These are phyloP conservation scores for Seminavis robusta DNA, from an alignment of 108 stramenopile genomes.

Conservation along the genomic window DNA sequence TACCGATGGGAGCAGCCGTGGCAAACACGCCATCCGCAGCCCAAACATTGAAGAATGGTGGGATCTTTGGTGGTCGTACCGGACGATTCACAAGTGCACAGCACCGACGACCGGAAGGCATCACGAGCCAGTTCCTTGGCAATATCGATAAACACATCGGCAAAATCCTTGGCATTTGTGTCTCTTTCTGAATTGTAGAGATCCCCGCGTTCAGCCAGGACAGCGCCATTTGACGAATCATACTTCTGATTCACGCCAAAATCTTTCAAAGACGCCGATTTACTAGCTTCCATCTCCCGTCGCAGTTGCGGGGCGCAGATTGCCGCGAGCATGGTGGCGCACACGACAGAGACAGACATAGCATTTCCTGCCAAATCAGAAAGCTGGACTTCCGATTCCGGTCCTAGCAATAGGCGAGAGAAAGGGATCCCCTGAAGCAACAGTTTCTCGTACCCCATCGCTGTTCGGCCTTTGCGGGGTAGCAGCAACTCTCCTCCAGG, in stretches of 20 bases:
- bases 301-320: too few species aligned
- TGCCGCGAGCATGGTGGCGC: slow-evolving; percentile 21
- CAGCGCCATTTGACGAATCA: slow-evolving; percentile 27
- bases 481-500: too few species aligned
- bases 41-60: slow-evolving; percentile 30
- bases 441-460: slow-evolving; percentile 42
- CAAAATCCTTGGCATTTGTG: slow-evolving; percentile 12
- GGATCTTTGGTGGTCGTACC: slow-evolving; percentile 31
- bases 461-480: too few species aligned
- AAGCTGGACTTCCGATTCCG: slow-evolving; percentile 40
- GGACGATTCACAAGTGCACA: slow-evolving; percentile 35
- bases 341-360: slow-evolving; percentile 43
- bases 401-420: slow-evolving; percentile 37
- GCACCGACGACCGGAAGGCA: slow-evolving; percentile 23
- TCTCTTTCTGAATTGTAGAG: too few species aligned
- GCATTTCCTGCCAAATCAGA: slow-evolving; percentile 36
- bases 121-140: slow-evolving; percentile 13
- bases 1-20: slow-evolving; percentile 29
- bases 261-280: too few species aligned
- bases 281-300: too few species aligned
- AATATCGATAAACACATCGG: slow-evolving; percentile 10
- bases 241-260: slow-evolving; percentile 32
- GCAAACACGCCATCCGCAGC: slow-evolving; percentile 41
- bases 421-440: slow-evolving; percentile 45
- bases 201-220: slow-evolving; percentile 40